Evolutionary conservation across 441 rosid genomes (phyloP).

Genomic region (Raphanus hybrid): DNA sequence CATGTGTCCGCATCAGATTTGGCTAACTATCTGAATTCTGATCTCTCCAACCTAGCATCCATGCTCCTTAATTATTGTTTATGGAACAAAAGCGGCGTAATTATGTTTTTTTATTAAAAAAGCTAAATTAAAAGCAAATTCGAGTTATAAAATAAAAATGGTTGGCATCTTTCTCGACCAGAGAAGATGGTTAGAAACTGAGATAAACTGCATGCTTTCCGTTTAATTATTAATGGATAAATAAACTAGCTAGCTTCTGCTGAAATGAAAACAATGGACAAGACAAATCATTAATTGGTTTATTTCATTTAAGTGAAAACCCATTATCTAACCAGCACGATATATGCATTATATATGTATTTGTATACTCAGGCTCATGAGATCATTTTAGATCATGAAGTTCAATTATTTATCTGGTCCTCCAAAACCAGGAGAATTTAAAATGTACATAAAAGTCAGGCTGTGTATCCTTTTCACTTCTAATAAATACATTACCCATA

Average conservation of each 20-base stretch:
- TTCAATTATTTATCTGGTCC: no score
- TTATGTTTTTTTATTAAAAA: constrained; percentile 15
- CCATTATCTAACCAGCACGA: neutral
- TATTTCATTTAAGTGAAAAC: no score
- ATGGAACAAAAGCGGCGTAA: constrained; percentile 30
- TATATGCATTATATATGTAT: neutral
- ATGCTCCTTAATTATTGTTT: constrained; percentile 40
- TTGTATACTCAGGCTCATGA: no score
- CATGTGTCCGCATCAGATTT: constrained; percentile 45
- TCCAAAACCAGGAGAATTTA: no score
- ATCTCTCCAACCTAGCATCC: constrained; percentile 37
- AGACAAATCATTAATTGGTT: no score
- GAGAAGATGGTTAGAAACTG: constrained; percentile 21
- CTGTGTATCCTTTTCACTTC: no score
- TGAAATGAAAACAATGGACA: neutral
- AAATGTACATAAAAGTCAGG: no score
- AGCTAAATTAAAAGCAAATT: constrained; percentile 7
- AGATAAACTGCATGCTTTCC: constrained; percentile 9
- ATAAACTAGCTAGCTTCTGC: neutral
- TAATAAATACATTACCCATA: no score
- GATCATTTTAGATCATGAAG: no score
- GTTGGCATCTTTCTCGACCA: constrained; percentile 36
- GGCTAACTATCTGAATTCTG: constrained; percentile 33
- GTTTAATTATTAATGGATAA: constrained; percentile 1
- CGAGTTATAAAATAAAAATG: constrained; percentile 4